Conservation (phyloP, 352 stramenopile genomes). For the Thraustochytrium striatum region DNA sequence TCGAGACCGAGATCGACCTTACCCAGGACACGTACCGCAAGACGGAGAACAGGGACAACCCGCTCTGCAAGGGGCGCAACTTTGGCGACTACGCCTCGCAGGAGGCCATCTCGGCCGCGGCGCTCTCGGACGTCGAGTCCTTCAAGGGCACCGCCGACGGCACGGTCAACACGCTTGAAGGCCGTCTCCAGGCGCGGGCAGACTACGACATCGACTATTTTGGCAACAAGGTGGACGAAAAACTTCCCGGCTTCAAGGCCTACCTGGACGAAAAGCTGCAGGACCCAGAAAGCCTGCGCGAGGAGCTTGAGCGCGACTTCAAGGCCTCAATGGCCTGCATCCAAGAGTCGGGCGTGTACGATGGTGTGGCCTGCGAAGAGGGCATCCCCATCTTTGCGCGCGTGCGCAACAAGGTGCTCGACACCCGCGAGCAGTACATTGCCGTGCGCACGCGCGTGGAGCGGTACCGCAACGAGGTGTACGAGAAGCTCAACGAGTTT, state of each 20-base stretch:
- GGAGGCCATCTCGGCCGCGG: background rate
- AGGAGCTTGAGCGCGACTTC: background rate
- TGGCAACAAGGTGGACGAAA: constrained; percentile 1
- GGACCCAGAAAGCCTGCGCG: background rate
- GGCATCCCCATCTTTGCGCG: constrained; percentile 7
- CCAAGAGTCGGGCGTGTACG: background rate
- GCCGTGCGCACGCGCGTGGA: background rate
- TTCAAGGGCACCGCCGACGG: constrained; percentile 24
- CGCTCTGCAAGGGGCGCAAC: background rate
- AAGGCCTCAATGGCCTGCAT: constrained; percentile 20
- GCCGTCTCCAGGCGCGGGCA: background rate
- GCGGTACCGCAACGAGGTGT: background rate
- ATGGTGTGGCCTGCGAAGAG: background rate
- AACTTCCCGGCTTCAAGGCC: background rate
- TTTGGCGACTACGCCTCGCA: background rate
- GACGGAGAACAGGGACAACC: background rate
- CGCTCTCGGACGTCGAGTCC: constrained; percentile 7
- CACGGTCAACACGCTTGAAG: background rate
- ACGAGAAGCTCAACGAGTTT: background rate
- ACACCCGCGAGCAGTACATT: background rate
- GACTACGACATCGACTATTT: constrained; percentile 14
- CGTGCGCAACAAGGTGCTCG: background rate
- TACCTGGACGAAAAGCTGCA: background rate
- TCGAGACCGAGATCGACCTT: too few relatives aligned
- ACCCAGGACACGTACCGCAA: background rate